phyloP scores from a whole-genome alignment of 352 stramenopile genomes.

The Pythium vanterpoolii region DNA sequence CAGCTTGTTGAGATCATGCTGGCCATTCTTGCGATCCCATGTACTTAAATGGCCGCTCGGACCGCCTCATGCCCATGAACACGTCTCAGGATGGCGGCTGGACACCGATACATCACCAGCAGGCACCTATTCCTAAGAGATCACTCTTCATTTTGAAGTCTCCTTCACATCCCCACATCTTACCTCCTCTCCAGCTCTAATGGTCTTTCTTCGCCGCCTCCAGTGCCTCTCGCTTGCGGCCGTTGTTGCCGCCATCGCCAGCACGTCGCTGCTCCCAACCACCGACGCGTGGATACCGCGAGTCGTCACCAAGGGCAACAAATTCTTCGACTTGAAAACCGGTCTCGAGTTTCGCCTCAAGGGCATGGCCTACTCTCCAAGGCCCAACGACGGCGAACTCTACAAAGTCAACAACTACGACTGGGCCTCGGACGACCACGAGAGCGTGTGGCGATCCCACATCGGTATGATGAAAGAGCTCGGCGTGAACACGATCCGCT shows the following conservation, averaged over 20 bases:
- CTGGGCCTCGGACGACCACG: slow-evolving; percentile 58
- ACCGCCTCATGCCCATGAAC: slow-evolving; percentile 2
- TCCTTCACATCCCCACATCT: not conserved
- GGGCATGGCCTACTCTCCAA: slow-evolving; percentile 68
- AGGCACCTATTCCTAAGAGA: not conserved
- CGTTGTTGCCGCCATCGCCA: not conserved
- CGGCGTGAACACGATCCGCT: slow-evolving; percentile 59
- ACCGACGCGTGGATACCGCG: slow-evolving; percentile 31
- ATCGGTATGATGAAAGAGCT: slow-evolving; percentile 50
- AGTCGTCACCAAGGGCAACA: slow-evolving; percentile 69
- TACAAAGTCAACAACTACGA: slow-evolving; percentile 43
- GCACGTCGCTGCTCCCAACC: not conserved
- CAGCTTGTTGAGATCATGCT: not conserved
- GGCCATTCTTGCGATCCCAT: not conserved
- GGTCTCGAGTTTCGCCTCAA: slow-evolving; percentile 67
- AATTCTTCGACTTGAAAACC: slow-evolving; percentile 76
- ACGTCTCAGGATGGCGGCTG: not conserved
- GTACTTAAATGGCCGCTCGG: too few relatives aligned
- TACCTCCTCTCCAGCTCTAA: not conserved
- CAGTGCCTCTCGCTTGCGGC: not conserved
- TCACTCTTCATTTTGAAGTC: not conserved
- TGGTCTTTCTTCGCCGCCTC: slow-evolving; percentile 1
- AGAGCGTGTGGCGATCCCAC: slow-evolving; percentile 47
- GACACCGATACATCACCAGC: not conserved
- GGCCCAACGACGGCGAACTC: slow-evolving; percentile 56